These are phyloP conservation scores for Macadamia integrifolia DNA, from an alignment of 164 flowering plant species.

Conservation along the genomic window DNA sequence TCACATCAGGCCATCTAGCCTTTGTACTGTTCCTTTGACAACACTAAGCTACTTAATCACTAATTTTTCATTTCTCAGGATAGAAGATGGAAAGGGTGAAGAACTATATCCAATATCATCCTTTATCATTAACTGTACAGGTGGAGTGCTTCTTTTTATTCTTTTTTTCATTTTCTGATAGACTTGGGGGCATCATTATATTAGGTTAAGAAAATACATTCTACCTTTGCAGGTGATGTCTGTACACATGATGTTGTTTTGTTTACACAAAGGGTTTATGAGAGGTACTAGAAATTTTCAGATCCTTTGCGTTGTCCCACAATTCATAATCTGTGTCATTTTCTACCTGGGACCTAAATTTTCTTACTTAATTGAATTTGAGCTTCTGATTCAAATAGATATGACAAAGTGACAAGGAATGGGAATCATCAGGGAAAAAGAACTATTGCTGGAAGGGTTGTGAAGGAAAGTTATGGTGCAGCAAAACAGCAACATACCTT, in stretches of 20 bases:
- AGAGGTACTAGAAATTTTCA: constrained; percentile 32
- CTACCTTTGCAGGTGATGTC: constrained; percentile 63
- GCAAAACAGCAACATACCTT: constrained; percentile 94
- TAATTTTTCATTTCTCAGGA: constrained; percentile 28
- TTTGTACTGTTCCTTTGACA: neutral
- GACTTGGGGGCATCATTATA: neutral
- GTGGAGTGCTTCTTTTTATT: constrained; percentile 19
- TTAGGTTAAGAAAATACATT: too few relatives aligned
- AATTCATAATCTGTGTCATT: neutral
- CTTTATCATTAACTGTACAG: constrained; percentile 82
- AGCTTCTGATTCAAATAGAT: too few relatives aligned
- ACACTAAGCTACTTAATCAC: too few relatives aligned
- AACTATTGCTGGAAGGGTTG: constrained; percentile 73
- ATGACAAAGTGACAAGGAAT: too few relatives aligned
- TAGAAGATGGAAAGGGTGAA: constrained; percentile 70
- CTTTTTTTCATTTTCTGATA: neutral
- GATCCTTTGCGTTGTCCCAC: neutral
- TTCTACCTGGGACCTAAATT: neutral
- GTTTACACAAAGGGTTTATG: constrained; percentile 86
- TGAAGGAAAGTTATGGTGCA: constrained; percentile 90
- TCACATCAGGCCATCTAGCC: neutral
- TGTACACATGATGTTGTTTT: constrained; percentile 82
- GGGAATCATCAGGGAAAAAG: constrained; percentile 53
- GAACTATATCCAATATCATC: constrained; percentile 60
- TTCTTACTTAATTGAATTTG: neutral